Base-by-base conservation (phyloP, 208 protist genomes). In the Trypanosoma platydactyli region DNA sequence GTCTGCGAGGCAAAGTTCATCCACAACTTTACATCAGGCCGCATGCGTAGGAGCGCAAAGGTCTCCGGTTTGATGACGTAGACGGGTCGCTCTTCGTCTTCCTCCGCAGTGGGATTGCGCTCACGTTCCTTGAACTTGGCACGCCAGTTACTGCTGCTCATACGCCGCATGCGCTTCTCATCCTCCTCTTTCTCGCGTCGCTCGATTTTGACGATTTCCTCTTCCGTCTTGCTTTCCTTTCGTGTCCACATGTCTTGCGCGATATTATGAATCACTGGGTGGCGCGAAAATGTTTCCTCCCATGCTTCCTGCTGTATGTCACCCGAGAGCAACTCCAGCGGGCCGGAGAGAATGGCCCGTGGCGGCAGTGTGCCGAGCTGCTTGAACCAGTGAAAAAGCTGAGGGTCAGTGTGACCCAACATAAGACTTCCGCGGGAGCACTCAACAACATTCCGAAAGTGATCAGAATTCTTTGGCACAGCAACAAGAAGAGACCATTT, bases 361-460 rank as follows among this genome's bases (percentile, higher is more conserved):
- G 89, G 89, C 38, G 89, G 89, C 54, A 95, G 64, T 15, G 76
- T 79, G 38, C 89, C 89, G 44, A 95, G 86, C 66, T 92, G 76
- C 65, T 91, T 92, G 54, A 95, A 95, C 84, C 85, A 95, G 63
- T 95, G 89, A 68, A 92, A 95, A 22, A 95, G 60, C 63, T 95
- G 89, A 11, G 89, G 89, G 54, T 95, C 89, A 33, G 89, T 95
- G 80, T 95, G 89, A 18, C 89, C 89, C 11, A 88, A 27, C 89
- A 95, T 95, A 61, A 95, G 52, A 59, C 80, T 88, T 6, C 65
- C 85, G 52, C 89, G 84, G 29, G 75, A 48, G 41, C 76, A 86
- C 24, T 83, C 84, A 15, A 84, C 22, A 38, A 90, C 44, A 68
- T 95, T 95, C 50, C 76, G 81, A 57, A 77, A 82, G 73, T 95